Base-by-base conservation (phyloP, 495 filamentous ascomycete species). In the Aspergillus campestris region DNA sequence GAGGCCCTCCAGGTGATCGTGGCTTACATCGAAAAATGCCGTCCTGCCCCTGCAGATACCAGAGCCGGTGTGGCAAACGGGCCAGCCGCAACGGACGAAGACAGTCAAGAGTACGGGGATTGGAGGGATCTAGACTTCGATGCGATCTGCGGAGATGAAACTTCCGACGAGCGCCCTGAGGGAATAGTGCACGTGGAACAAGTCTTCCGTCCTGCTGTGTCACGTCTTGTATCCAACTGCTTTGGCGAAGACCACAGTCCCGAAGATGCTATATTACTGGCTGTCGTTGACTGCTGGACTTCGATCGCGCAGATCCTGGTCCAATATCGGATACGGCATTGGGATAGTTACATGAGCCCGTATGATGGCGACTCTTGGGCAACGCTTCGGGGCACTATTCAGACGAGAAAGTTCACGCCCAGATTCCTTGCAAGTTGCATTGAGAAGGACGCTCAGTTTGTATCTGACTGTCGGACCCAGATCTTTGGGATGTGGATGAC, bases 91-190 rank as follows among this genome's bases (percentile, higher is more conserved):
- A 34, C 40, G 0, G 73, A 76, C 41, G 84, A 86, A 40, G 84
- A 87, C 35, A 87, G 83, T 47, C 84, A 87, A 57, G 84, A 87
- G 35, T 87, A 81, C 57, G 84, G 82, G 27, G 84, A 86, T 50
- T 84, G 75, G 71, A 59, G 69, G 34, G 82, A 65, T 31, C 67
- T 24, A 24, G 18, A 24, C 18, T 24, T 82, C 34, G 74, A 75
- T 37, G 73, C 75, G 34, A 55, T 73, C 28, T 67, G 70, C 14
- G 70, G 65, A 35, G 57, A 64, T 15, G 61, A 66, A 49, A 28
- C 30, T 29, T 38, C 57, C 9, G 24, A 41, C 5, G 54, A 54
- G 28, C 58, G 15, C 5, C 45, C 45, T 9, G 36, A 60, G 32
- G 58, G 49, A 30, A 47, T 66, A 14, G 49, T 64, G 40, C 54